phyloP scores from a whole-genome alignment of 331 rosid genomes.

The Ulmus americana region DNA sequence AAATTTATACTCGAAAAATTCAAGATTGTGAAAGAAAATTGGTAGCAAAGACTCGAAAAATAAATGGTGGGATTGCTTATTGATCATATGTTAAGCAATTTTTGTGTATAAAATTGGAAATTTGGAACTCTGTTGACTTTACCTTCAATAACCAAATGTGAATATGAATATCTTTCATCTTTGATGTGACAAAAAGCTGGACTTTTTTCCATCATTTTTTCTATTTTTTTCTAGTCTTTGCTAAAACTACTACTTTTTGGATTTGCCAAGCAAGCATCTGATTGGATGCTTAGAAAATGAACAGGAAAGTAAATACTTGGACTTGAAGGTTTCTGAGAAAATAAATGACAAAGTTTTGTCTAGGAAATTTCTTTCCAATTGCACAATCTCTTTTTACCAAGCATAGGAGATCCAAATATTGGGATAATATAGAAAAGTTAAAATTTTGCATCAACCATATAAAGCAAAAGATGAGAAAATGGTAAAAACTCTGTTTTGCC shows the following conservation, averaged over 20 bases:
- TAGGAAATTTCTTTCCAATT: neutral
- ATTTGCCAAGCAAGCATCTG: neutral
- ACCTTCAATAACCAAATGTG: neutral
- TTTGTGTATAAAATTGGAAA: neutral
- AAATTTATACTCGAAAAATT: conserved; percentile 55
- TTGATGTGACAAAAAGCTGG: neutral
- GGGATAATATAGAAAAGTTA: neutral
- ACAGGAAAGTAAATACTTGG: neutral
- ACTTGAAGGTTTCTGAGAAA: neutral
- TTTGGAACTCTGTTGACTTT: neutral
- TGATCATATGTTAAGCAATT: neutral
- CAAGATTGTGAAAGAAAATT: conserved; percentile 41
- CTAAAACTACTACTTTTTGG: neutral
- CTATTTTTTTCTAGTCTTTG: neutral
- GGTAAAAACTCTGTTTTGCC: too few species aligned
- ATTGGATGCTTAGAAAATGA: neutral
- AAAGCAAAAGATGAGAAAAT: too few species aligned
- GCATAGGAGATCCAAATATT: neutral
- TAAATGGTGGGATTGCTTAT: neutral
- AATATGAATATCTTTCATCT: neutral
- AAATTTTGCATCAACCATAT: too few species aligned
- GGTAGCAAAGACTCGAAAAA: conserved; percentile 19
- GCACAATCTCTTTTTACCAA: neutral
- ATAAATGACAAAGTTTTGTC: neutral
- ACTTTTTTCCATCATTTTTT: neutral